Evolutionary conservation across 805 yeast genomes (phyloP), one percentile per base, ranked within the genome.

Genomic region (Metschnikowia borealis): DNA sequence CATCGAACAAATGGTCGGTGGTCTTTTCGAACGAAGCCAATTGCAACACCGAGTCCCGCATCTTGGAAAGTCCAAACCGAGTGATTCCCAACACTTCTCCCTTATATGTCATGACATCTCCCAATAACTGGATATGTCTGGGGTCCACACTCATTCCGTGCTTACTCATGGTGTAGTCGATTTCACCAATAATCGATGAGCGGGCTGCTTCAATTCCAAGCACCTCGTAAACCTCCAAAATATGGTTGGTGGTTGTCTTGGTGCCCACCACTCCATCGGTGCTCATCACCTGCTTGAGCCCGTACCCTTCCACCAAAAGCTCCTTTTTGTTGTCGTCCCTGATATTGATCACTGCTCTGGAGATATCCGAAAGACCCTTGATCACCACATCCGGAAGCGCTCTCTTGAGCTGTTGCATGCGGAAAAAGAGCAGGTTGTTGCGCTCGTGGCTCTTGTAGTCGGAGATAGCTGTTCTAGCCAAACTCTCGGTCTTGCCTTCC

Each of bases 121-220:
- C 99, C 56, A 94, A 74, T 43, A 94, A 75, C 73, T 94, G 98
- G 67, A 95, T 91, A 69, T 94, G 99, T 77, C 99, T 96, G 54
- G 98, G 99, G 77, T 94, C 99, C 45, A 94, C 97, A 67, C 96
- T 89, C 99, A 94, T 94, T 71, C 99, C 99, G 76, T 94, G 99
- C 70, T 90, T 89, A 65, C 96, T 84, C 99, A 94, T 94, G 49
- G 99, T 94, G 65, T 90, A 90, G 65, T 88, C 96, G 68, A 94
- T 94, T 74, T 94, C 99, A 55, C 83, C 83, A 65, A 94, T 87
- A 66, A 94, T 94, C 59, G 96, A 85, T 0, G 89, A 74, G 67
- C 99, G 80, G 1, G 99, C 99, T 1, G 99, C 99, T 68, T 94
- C 99, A 56, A 94, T 95, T 62, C 99, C 99, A 54, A 94, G 75